Evolutionary conservation across 2,329 filamentous ascomycete genomes (phyloP).

Genomic region (Diaporthe sp.): DNA sequence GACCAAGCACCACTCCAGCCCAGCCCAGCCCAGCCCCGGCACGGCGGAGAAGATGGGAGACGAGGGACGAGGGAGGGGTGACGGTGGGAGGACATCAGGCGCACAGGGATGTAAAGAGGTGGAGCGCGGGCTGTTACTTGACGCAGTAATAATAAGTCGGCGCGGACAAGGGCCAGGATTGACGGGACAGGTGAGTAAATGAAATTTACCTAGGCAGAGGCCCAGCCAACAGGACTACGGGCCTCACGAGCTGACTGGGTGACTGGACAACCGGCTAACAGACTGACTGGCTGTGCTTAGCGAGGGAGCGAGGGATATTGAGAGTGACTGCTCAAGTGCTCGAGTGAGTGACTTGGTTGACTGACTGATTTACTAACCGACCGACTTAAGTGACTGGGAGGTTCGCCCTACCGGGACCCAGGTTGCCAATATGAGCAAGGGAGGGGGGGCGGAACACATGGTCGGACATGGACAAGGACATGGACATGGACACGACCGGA

Average conservation of each 20-base stretch:
- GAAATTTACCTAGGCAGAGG: background rate
- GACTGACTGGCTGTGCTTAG: background rate
- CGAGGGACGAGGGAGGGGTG: conserved; percentile 17
- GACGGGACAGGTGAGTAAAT: conserved; percentile 12
- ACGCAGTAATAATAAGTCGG: conserved; percentile 16
- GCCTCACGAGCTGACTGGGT: background rate
- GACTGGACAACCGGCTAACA: background rate
- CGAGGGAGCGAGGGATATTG: background rate
- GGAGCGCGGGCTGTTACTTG: conserved; percentile 18
- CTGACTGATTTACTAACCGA: background rate
- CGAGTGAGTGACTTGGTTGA: background rate
- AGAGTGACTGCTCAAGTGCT: background rate
- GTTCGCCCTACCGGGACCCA: background rate
- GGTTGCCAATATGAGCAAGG: background rate
- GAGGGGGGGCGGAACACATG: conserved; percentile 11
- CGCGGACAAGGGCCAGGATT: conserved; percentile 26
- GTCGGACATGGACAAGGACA: background rate
- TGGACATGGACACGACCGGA: background rate
- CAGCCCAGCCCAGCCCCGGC: conserved; percentile 7
- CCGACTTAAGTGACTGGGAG: conserved; percentile 5
- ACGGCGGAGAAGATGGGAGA: background rate
- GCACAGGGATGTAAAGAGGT: conserved; percentile 25
- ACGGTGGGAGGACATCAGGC: conserved; percentile 8
- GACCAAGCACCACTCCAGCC: conserved; percentile 12
- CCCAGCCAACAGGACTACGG: background rate